phyloP scores from a whole-genome alignment of 2,329 filamentous ascomycete genomes.

The Alternaria arborescens region DNA sequence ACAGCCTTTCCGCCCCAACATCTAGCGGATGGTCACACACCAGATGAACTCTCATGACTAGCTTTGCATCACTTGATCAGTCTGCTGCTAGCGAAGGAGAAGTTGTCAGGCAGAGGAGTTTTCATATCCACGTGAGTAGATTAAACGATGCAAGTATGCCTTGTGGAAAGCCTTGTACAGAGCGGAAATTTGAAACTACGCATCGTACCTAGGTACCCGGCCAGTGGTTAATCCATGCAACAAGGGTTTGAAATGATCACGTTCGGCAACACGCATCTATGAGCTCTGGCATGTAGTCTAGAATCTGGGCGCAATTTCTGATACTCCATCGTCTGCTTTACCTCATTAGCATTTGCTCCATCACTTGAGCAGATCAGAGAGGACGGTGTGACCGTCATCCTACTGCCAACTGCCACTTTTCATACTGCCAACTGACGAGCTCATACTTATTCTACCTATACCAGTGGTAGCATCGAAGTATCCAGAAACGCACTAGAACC shows the following conservation, averaged over 20 bases:
- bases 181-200: conserved; percentile 6
- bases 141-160: conserved; percentile 12
- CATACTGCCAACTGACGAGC: neutral
- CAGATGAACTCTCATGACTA: neutral
- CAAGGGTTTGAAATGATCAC: neutral
- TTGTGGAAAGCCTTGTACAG: conserved; percentile 12
- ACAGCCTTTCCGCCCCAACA: neutral
- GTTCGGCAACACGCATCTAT: neutral
- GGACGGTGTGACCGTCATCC: neutral
- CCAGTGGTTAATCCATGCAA: neutral
- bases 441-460: neutral
- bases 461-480: neutral
- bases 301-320: neutral
- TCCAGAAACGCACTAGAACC: conserved; percentile 2
- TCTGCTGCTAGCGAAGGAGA: neutral
- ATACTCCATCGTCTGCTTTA: neutral
- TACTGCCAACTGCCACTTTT: neutral
- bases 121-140: neutral
- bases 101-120: neutral
- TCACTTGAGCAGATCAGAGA: neutral
- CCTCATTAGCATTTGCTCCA: neutral
- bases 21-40: neutral
- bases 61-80: neutral
- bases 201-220: neutral
- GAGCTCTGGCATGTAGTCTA: neutral